A percentile compares a stretch with the other conserved stretches of the same genome.
These are phyloP conservation scores for Saccharomycopsis hybrid DNA, from an alignment of 1,139 yeast genomes.

Conservation along the genomic window DNA sequence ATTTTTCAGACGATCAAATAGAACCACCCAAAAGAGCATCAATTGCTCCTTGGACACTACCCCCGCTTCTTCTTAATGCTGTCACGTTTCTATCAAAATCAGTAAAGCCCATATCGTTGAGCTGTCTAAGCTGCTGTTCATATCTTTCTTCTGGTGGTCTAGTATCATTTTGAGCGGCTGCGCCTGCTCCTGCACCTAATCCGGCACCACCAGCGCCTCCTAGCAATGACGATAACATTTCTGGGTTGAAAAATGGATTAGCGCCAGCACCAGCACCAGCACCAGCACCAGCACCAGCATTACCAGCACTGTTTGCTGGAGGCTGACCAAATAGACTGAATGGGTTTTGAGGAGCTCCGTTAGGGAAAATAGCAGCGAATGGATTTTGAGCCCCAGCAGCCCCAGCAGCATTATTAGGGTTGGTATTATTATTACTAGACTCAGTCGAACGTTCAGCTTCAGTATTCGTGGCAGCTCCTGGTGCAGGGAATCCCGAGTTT, in stretches of 20 bases:
- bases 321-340: constrained; percentile 8
- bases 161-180: constrained; percentile 51
- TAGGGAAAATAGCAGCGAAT: constrained; percentile 43
- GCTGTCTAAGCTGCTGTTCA: constrained; percentile 82
- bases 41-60: constrained; percentile 94
- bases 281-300: constrained; percentile 24
- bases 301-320: constrained; percentile 23
- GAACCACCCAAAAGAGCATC: constrained; percentile 69
- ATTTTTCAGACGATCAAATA: background rate
- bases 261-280: constrained; percentile 16
- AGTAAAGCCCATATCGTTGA: constrained; percentile 93
- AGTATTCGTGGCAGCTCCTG: constrained; percentile 2
- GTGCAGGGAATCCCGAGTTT: constrained; percentile 14
- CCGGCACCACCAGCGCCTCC: constrained; percentile 29
- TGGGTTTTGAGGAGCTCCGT: constrained; percentile 34
- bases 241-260: constrained; percentile 33
- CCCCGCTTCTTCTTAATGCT: constrained; percentile 92
- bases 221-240: constrained; percentile 35
- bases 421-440: background rate
- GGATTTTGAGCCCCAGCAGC: constrained; percentile 40
- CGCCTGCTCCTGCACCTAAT: constrained; percentile 30
- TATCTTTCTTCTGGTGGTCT: constrained; percentile 96
- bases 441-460: background rate
- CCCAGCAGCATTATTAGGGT: constrained; percentile 2
- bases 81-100: constrained; percentile 89